Evolutionary conservation across 352 stramenopile species (phyloP).

Genomic region (Pythium biforme): DNA sequence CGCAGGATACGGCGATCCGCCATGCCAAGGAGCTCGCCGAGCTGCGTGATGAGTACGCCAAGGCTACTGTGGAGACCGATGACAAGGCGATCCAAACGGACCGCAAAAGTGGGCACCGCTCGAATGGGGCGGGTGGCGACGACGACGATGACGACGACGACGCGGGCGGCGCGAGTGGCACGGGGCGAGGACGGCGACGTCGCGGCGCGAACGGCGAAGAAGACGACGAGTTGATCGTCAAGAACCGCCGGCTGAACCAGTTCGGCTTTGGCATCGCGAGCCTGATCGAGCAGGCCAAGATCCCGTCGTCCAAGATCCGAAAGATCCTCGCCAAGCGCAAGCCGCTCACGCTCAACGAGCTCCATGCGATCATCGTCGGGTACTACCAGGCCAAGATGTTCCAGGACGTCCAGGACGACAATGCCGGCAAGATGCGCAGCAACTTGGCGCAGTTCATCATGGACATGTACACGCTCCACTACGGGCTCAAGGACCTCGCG

Average conservation of each 20-base stretch:
- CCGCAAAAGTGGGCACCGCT: neutral
- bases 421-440: constrained; percentile 43
- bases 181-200: constrained; percentile 21
- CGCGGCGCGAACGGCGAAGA: constrained; percentile 28
- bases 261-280: constrained; percentile 72
- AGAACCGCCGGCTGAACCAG: constrained; percentile 62
- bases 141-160: constrained; percentile 30
- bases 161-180: constrained; percentile 4
- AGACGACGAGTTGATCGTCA: constrained; percentile 48
- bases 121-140: constrained; percentile 10
- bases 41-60: constrained; percentile 37
- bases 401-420: constrained; percentile 74
- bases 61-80: constrained; percentile 23
- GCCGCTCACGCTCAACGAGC: constrained; percentile 64
- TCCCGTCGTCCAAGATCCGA: constrained; percentile 64
- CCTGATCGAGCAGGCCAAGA: constrained; percentile 72
- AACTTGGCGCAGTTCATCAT: constrained; percentile 80
- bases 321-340: constrained; percentile 78
- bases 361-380: constrained; percentile 69
- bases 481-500: constrained; percentile 74
- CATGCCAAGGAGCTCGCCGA: constrained; percentile 39
- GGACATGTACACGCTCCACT: constrained; percentile 83
- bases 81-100: constrained; percentile 57
- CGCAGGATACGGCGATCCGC: constrained; percentile 31
- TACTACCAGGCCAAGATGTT: constrained; percentile 85